Percentiles rank a stretch among this genome's conserved stretches.
These are phyloP conservation scores for Tetrapisispora arboricola DNA, from an alignment of 805 yeast genomes.

Conservation along the genomic window DNA sequence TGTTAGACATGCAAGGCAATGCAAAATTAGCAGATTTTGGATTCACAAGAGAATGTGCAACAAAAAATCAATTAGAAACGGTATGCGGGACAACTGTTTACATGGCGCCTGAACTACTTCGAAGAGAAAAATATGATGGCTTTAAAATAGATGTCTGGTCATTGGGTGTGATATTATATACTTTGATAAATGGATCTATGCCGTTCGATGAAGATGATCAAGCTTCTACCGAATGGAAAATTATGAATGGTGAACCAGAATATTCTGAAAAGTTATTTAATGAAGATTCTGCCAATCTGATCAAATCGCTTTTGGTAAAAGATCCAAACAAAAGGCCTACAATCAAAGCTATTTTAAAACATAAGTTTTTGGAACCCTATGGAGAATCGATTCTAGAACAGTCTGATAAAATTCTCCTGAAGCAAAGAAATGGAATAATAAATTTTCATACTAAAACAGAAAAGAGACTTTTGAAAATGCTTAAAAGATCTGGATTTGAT, in stretches of 20 bases:
- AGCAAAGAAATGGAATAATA: conserved; percentile 28
- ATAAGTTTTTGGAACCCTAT: conserved; percentile 40
- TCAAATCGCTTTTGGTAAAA: conserved; percentile 50
- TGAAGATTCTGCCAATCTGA: conserved; percentile 39
- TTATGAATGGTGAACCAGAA: conserved; percentile 55
- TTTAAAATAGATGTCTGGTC: conserved; percentile 85
- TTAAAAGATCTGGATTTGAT: conserved; percentile 56
- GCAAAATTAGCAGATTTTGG: conserved; percentile 89
- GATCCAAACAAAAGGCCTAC: conserved; percentile 56
- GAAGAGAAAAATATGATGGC: conserved; percentile 64
- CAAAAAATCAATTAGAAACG: conserved; percentile 55
- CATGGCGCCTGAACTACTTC: conserved; percentile 90
- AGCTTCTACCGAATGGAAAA: conserved; percentile 44
- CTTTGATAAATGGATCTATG: conserved; percentile 75
- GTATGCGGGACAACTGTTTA: conserved; percentile 91
- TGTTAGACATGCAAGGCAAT: conserved; percentile 45
- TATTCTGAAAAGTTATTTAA: conserved; percentile 39
- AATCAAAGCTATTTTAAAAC: conserved; percentile 38
- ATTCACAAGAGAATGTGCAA: conserved; percentile 68
- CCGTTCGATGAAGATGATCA: conserved; percentile 86
- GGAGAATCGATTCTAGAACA: conserved; percentile 35
- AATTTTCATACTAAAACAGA: conserved; percentile 56
- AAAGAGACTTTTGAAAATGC: conserved; percentile 45
- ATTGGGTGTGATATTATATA: conserved; percentile 77
- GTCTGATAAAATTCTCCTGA: conserved; percentile 29